phyloP scores from a whole-genome alignment of 495 filamentous ascomycete genomes.

The Podospora pseudoanserina region DNA sequence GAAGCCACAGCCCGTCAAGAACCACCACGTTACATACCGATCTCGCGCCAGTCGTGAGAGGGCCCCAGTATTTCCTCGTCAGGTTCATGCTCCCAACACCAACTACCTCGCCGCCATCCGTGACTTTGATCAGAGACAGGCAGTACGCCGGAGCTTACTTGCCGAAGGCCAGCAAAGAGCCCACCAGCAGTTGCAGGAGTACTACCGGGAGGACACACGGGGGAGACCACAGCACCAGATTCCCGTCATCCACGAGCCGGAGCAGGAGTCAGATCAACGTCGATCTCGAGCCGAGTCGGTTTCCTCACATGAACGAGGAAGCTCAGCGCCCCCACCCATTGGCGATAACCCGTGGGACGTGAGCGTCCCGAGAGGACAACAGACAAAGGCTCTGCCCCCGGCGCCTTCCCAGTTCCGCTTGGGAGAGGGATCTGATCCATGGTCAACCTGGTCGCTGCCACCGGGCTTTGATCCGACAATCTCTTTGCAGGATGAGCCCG shows the following conservation, averaged over 20 bases:
- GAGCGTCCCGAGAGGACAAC: slow-evolving; percentile 13
- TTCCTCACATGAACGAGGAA: slow-evolving; percentile 37
- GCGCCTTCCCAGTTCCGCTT: slow-evolving; percentile 41
- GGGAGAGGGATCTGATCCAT: slow-evolving; percentile 44
- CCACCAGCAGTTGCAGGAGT: slow-evolving; percentile 34
- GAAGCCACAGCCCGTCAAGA: slow-evolving; percentile 35
- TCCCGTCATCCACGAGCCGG: slow-evolving; percentile 24
- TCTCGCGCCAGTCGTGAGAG: slow-evolving; percentile 41
- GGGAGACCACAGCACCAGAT: slow-evolving; percentile 18
- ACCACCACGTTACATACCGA: slow-evolving; percentile 43
- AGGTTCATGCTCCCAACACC: slow-evolving; percentile 40
- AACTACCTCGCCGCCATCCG: slow-evolving; percentile 39
- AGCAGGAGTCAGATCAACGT: slow-evolving; percentile 22
- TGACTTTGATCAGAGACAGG: slow-evolving; percentile 30
- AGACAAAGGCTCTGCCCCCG: slow-evolving; percentile 37
- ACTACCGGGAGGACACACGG: slow-evolving; percentile 25
- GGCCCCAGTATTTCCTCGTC: slow-evolving; percentile 39
- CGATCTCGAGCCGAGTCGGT: slow-evolving; percentile 29
- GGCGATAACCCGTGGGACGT: slow-evolving; percentile 44
- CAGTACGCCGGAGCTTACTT: slow-evolving; percentile 13
- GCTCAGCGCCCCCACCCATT: slow-evolving; percentile 44
- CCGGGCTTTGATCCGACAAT: slow-evolving; percentile 25
- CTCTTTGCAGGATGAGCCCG: slow-evolving; percentile 20
- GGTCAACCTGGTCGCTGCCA: slow-evolving; percentile 41
- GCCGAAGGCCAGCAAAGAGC: slow-evolving; percentile 8